Evolutionary conservation across 768 basidiomycete species (phyloP), one percentile per base, ranked within the genome.

Genomic region (Amanita brunnescens): DNA sequence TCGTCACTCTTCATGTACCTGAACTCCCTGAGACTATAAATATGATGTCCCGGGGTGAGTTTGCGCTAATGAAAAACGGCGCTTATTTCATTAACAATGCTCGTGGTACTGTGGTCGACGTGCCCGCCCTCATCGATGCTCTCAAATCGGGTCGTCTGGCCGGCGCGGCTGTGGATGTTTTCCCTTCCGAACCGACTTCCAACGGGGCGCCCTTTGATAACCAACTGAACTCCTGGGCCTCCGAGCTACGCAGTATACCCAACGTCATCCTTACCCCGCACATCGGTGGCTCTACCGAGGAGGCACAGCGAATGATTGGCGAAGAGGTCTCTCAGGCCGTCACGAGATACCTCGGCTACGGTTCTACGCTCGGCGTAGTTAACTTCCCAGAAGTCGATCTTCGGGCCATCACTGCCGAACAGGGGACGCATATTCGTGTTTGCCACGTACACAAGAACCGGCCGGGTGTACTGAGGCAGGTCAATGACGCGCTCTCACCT

Each of bases 301-400:
- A 99, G 66, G 96, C 96, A 5, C 96, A 99, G 68, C 79, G 83
- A 49, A 91, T 94, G 82, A 98, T 99, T 54, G 96, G 96, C 12
- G 85, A 91, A 52, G 96, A 99, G 67, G 96, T 99, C 43, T 80
- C 91, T 4, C 76, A 79, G 30, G 83, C 93, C 2, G 72, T 99
- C 38, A 74, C 78, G 20, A 85, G 93, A 49, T 99, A 97, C 70
- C 82, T 98, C 65, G 87, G 85, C 68, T 91, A 85, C 63, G 96
- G 96, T 46, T 85, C 92, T 21, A 89, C 91, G 2, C 54, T 91
- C 51, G 92, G 93, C 42, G 85, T 92, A 2, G 96, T 98, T 75
- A 98, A 98, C 74, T 97, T 99, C 82, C 95, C 96, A 44, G 95
- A 97, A 71, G 94, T 99, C 60, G 91, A 95, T 70, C 75, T 99